phyloP scores from a whole-genome alignment of 768 basidiomycete genomes.

The Fomitopsis serialis region DNA sequence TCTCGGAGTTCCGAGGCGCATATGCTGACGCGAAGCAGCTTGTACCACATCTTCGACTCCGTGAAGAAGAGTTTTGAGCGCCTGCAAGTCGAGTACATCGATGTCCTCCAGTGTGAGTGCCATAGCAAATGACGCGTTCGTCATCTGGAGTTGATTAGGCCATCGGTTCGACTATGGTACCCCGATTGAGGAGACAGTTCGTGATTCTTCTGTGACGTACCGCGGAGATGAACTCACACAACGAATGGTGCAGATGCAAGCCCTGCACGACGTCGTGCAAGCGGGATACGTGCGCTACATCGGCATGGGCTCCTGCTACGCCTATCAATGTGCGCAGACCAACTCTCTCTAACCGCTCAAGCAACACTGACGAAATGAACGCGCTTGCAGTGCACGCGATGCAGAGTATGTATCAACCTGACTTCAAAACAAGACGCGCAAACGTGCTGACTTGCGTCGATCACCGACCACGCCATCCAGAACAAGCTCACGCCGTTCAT shows the following conservation, averaged over 20 bases:
- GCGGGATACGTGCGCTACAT: constrained; percentile 40
- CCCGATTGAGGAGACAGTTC: constrained; percentile 34
- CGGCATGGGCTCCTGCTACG: constrained; percentile 33
- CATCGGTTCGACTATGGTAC: constrained; percentile 31
- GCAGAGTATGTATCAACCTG: constrained; percentile 20
- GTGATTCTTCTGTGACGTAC: neutral
- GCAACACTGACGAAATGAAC: neutral
- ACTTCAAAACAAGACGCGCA: too few species aligned
- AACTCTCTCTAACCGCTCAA: neutral
- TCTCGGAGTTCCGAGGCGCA: neutral
- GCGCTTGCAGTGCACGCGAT: constrained; percentile 20
- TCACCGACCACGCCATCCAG: constrained; percentile 37
- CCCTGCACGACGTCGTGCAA: constrained; percentile 41
- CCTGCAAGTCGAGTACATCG: constrained; percentile 72
- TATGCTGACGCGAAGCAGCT: neutral
- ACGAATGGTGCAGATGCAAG: constrained; percentile 35
- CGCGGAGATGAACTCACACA: neutral
- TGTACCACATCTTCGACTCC: constrained; percentile 66
- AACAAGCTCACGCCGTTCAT: constrained; percentile 47
- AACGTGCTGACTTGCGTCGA: neutral
- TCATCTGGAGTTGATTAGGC: too few species aligned
- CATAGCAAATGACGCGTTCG: too few species aligned
- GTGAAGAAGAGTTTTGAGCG: constrained; percentile 58
- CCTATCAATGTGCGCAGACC: constrained; percentile 29
- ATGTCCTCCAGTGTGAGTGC: constrained; percentile 62